Evolutionary conservation across 441 rosid genomes (phyloP).

Genomic region (Eruca vesicaria): DNA sequence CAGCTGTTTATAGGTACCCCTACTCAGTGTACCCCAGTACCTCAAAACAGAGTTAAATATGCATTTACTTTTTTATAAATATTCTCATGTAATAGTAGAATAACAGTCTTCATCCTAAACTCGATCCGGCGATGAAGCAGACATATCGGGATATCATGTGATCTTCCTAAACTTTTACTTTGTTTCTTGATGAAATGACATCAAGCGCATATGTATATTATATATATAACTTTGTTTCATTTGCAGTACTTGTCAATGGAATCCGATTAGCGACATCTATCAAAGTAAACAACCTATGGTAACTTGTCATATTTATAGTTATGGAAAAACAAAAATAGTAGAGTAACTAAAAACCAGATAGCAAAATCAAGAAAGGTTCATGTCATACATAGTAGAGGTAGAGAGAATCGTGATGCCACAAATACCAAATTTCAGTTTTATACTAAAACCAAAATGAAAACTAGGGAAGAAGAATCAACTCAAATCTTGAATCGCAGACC

Average conservation of each 20-base stretch:
- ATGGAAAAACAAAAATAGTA: too few species aligned
- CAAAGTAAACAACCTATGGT: too few species aligned
- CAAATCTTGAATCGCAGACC: constrained; percentile 24
- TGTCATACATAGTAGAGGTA: too few species aligned
- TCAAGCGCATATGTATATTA: neutral
- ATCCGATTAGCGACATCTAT: neutral
- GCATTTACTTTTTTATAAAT: constrained; percentile 4
- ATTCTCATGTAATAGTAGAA: neutral
- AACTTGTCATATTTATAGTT: too few species aligned
- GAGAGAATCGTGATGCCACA: neutral
- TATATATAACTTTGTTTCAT: neutral
- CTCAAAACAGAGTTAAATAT: neutral
- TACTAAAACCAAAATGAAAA: neutral
- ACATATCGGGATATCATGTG: neutral
- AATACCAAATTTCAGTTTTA: neutral
- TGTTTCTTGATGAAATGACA: neutral
- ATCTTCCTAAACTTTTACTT: neutral
- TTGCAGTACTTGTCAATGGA: neutral
- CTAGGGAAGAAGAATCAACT: neutral
- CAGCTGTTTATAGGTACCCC: constrained; percentile 37
- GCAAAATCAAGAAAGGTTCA: too few species aligned
- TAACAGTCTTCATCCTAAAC: neutral
- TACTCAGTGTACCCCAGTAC: neutral
- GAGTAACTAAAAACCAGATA: too few species aligned
- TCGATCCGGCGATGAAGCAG: neutral